Evolutionary conservation across 805 yeast species (phyloP).

Genomic region (Starmerella sp.): DNA sequence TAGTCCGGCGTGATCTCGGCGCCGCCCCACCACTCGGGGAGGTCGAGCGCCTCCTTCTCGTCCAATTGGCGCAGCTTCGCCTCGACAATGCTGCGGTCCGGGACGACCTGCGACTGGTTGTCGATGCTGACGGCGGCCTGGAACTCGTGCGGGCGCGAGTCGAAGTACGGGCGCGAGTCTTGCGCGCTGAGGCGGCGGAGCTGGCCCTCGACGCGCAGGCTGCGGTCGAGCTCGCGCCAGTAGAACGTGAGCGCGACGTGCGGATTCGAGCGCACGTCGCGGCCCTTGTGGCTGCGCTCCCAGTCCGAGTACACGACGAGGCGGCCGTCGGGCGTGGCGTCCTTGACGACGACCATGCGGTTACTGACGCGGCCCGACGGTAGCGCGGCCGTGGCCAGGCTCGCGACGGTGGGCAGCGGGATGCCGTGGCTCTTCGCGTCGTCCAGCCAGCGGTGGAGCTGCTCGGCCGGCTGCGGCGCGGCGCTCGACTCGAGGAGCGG

Average conservation of each 20-base stretch:
- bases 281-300: slow-evolving; percentile 68
- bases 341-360: slow-evolving; percentile 74
- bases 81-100: slow-evolving; percentile 52
- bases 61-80: slow-evolving; percentile 36
- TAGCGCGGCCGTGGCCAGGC: slow-evolving; percentile 73
- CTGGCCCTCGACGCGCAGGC: slow-evolving; percentile 81
- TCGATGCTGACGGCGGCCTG: slow-evolving; percentile 94
- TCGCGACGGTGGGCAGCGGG: slow-evolving; percentile 65
- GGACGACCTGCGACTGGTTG: slow-evolving; percentile 61
- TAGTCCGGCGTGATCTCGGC: slow-evolving; percentile 75
- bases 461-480: slow-evolving; percentile 35
- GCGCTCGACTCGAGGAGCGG: not conserved
- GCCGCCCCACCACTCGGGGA: slow-evolving; percentile 96
- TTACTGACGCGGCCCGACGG: slow-evolving; percentile 83
- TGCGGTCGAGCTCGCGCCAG: slow-evolving; percentile 85
- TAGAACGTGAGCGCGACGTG: slow-evolving; percentile 76
- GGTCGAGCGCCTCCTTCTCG: slow-evolving; percentile 59
- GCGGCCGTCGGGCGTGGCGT: slow-evolving; percentile 62
- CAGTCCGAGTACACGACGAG: slow-evolving; percentile 83
- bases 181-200: slow-evolving; percentile 61
- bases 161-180: slow-evolving; percentile 63
- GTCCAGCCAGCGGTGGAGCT: slow-evolving; percentile 74
- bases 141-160: slow-evolving; percentile 81
- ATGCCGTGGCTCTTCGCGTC: slow-evolving; percentile 52
- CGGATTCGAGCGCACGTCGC: slow-evolving; percentile 58